Evolutionary conservation across 352 stramenopile genomes (phyloP), one percentile per base, ranked within the genome.

Genomic region (Globisporangium nagaii): DNA sequence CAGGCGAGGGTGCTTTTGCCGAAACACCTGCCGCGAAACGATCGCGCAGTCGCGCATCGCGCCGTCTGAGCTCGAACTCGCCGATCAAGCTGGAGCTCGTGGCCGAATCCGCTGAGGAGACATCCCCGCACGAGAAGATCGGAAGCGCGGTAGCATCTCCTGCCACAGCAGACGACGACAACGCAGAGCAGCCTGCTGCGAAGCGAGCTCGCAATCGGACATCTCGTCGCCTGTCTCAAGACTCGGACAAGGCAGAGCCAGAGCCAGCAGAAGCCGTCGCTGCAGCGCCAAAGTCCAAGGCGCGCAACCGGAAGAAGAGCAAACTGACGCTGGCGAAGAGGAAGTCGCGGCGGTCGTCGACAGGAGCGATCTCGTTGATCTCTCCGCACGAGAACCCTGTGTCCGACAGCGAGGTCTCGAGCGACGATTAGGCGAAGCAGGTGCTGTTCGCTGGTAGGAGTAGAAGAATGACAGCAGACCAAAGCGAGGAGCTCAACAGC

Each of bases 341-440:
- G 20, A 49, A 62, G 13, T 45, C 30, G 41, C 53, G n/a, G 10
- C 55, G 19, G 31, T 19, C 45, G 20, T 56, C 50, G 19, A 56
- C n/a, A 48, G 39, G 40, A 56, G 7, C 32, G 19, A 31, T 56
- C 32, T 62, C 55, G 17, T 37, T 37, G n/a, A 51, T 51, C 36
- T 62, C 55, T 30, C 55, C 55, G 46, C 55, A 62, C 40, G 55
- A 56, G 25, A 51, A 62, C 8, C 55, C 55, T 31, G 39, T 51
- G 24, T 50, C 37, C 17, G 55, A 62, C 46, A 62, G 46, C 39
- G 45, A 48, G 24, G 34, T 60, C 34, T 60, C 53, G n/a, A 60
- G 12, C 28, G 35, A 51, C 10, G 32, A 46, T 30, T n/a, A n/a
- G 25, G 40, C 20, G 25, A 11, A 39, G 37, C 20, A 1, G 17